These are phyloP conservation scores for Wickerhamiella alocasiicola DNA, from an alignment of 805 yeast species.

Conservation along the genomic window DNA sequence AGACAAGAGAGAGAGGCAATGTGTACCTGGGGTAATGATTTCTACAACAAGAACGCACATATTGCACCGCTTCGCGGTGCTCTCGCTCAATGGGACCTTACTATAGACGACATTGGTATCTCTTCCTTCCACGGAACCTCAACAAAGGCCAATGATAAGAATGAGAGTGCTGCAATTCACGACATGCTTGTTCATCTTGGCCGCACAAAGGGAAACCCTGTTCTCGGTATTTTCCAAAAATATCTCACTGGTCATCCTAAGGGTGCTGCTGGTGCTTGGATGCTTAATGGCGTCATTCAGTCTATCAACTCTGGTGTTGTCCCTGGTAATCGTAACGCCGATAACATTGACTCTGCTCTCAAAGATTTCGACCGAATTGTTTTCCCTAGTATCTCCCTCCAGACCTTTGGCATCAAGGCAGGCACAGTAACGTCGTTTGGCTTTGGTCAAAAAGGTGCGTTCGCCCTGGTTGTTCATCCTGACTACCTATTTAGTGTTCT, in stretches of 20 bases:
- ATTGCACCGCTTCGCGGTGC: slow-evolving; percentile 97
- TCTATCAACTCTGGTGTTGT: slow-evolving; percentile 83
- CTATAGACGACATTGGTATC: slow-evolving; percentile 89
- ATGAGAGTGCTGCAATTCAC: slow-evolving; percentile 85
- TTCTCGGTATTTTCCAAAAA: slow-evolving; percentile 96
- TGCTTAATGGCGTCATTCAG: slow-evolving; percentile 97
- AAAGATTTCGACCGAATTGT: slow-evolving; percentile 79
- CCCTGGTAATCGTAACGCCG: slow-evolving; percentile 99
- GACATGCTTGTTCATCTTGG: slow-evolving; percentile 91
- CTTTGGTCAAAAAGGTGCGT: slow-evolving; percentile 99
- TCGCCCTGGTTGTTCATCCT: slow-evolving; percentile 81
- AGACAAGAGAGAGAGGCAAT: slow-evolving; percentile 81
- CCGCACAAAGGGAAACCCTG: slow-evolving; percentile 95
- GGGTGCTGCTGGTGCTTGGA: slow-evolving; percentile 99
- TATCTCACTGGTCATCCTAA: slow-evolving; percentile 99
- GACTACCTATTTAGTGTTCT: slow-evolving; percentile 84
- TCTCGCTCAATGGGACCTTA: slow-evolving; percentile 81
- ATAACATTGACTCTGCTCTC: slow-evolving; percentile 74
- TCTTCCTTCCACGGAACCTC: slow-evolving; percentile 99
- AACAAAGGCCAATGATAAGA: slow-evolving; percentile 96
- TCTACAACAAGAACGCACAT: slow-evolving; percentile 81
- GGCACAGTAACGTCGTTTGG: slow-evolving; percentile 96
- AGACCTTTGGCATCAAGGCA: slow-evolving; percentile 96
- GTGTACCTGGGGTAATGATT: slow-evolving; percentile 90
- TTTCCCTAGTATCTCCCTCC: slow-evolving; percentile 86